phyloP scores from a whole-genome alignment of 306 rosid genomes.

The Luffa acutangula region DNA sequence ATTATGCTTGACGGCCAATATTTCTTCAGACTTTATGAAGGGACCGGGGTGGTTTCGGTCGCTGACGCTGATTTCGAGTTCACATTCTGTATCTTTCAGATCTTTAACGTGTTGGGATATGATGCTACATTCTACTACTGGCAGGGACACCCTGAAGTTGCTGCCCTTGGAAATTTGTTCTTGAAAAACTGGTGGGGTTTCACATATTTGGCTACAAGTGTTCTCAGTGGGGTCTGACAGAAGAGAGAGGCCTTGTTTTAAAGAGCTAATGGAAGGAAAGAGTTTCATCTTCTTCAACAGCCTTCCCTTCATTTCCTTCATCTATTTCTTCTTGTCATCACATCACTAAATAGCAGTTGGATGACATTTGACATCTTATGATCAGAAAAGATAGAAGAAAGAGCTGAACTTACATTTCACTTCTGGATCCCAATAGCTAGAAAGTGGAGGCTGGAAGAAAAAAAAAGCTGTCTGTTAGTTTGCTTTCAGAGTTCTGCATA shows the following conservation, averaged over 20 bases:
- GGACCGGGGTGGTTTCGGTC: constrained; percentile 18
- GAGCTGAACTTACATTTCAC: background rate
- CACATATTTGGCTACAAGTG: constrained; percentile 22
- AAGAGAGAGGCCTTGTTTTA: constrained; percentile 47
- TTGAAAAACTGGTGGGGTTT: constrained; percentile 20
- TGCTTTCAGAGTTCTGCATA: constrained; percentile 2
- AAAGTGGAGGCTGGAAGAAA: constrained; percentile 5
- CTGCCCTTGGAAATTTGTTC: constrained; percentile 27
- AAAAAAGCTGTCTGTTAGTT: constrained; percentile 5
- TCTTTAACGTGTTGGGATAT: constrained; percentile 26
- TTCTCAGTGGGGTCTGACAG: constrained; percentile 38
- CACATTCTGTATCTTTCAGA: constrained; percentile 30
- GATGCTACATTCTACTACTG: constrained; percentile 15
- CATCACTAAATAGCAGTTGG: constrained; percentile 28
- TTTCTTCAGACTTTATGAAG: constrained; percentile 18
- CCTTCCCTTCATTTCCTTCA: constrained; percentile 47
- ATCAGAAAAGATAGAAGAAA: background rate
- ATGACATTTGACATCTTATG: background rate
- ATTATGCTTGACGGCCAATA: constrained; percentile 8
- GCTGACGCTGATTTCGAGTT: constrained; percentile 15
- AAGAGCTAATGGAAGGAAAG: constrained; percentile 38
- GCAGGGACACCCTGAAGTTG: constrained; percentile 14
- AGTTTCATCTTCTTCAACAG: constrained; percentile 47
- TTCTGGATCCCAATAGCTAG: constrained; percentile 7
- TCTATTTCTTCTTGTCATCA: constrained; percentile 8